Evolutionary conservation across 345 rosid species (phyloP).

Genomic region (Gossypium bickii): DNA sequence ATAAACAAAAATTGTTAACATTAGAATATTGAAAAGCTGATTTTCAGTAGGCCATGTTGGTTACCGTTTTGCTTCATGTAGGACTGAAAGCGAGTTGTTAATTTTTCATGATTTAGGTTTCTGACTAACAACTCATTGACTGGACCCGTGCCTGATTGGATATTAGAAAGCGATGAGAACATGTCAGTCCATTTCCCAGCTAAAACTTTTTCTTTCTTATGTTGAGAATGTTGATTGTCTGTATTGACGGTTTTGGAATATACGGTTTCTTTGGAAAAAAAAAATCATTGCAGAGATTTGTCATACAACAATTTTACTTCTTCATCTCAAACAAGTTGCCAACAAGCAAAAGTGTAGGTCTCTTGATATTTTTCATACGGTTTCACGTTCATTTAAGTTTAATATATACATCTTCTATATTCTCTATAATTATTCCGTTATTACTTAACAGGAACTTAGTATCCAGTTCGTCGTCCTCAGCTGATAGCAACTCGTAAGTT

Average conservation of each 20-base stretch:
- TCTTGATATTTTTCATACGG: conserved; percentile 6
- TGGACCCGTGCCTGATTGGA: conserved; percentile 59
- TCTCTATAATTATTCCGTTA: conserved; percentile 6
- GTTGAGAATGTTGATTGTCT: neutral
- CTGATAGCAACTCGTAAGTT: conserved; percentile 54
- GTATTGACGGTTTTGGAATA: neutral
- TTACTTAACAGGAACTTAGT: conserved; percentile 54
- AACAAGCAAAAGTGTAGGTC: conserved; percentile 41
- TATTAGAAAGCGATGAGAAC: conserved; percentile 15
- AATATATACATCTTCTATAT: neutral
- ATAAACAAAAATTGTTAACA: neutral
- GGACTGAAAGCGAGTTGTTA: neutral
- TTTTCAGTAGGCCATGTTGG: neutral
- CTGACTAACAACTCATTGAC: conserved; percentile 67
- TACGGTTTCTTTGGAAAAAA: neutral
- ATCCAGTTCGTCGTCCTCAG: conserved; percentile 43
- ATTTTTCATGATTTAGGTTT: conserved; percentile 40
- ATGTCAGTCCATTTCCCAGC: conserved; percentile 40
- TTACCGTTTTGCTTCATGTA: neutral
- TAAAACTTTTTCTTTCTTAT: neutral
- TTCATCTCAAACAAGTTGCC: conserved; percentile 38
- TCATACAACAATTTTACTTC: conserved; percentile 82
- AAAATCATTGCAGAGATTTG: conserved; percentile 55
- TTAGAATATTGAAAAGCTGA: neutral
- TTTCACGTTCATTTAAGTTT: neutral